Conservation (phyloP, 2,329 filamentous ascomycete species). For the Taxawa tesnikishii region DNA sequence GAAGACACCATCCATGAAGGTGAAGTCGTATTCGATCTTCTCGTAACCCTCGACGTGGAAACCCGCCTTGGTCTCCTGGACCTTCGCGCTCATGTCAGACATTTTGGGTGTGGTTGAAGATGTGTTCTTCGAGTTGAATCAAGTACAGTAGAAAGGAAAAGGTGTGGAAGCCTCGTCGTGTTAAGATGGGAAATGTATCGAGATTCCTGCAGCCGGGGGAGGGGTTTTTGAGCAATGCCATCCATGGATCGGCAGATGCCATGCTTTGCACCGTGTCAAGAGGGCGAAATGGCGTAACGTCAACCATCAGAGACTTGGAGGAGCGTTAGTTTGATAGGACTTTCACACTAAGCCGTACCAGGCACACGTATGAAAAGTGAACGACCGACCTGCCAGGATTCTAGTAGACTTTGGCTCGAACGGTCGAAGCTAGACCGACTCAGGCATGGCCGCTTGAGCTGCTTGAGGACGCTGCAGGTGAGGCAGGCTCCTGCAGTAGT, state of each 20-base stretch:
- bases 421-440: no score
- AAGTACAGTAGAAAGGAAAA: constrained; percentile 4
- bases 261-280: not conserved
- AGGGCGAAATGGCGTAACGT: not conserved
- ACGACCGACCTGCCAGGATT: no score
- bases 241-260: constrained; percentile 3
- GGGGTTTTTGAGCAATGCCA: constrained; percentile 4
- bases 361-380: no score
- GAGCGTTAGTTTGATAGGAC: no score
- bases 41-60: constrained; percentile 64
- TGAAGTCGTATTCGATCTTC: constrained; percentile 66
- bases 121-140: constrained; percentile 4
- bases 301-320: no score
- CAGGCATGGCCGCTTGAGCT: no score
- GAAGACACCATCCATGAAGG: constrained; percentile 60
- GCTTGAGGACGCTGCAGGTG: no score
- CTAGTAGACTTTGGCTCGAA: no score
- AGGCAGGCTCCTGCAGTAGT: constrained; percentile 1
- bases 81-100: constrained; percentile 56
- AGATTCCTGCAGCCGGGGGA: constrained; percentile 1
- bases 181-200: constrained; percentile 1
- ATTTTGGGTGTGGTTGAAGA: constrained; percentile 30
- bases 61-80: constrained; percentile 49
- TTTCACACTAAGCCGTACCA: no score
- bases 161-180: constrained; percentile 1